phyloP scores from a whole-genome alignment of 352 stramenopile species.

The Globisporangium emineosum region DNA sequence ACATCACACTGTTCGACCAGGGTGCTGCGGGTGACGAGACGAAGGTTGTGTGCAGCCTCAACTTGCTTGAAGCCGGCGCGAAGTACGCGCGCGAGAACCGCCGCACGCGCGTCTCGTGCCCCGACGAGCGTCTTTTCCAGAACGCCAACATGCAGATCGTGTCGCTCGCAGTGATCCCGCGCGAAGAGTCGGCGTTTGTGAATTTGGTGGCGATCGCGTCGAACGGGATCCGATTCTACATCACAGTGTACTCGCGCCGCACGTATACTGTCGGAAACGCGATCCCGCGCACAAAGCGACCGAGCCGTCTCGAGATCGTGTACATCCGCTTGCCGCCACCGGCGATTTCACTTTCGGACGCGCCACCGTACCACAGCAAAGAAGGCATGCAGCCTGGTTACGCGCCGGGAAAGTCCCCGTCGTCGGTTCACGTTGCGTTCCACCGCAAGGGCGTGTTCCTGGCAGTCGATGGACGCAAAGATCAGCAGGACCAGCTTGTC shows the following conservation, averaged over 20 bases:
- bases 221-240: slow-evolving; percentile 93
- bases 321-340: slow-evolving; percentile 81
- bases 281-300: slow-evolving; percentile 48
- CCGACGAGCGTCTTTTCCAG: slow-evolving; percentile 80
- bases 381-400: slow-evolving; percentile 85
- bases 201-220: slow-evolving; percentile 91
- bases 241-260: slow-evolving; percentile 84
- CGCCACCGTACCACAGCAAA: slow-evolving; percentile 81
- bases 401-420: slow-evolving; percentile 74
- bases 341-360: slow-evolving; percentile 61
- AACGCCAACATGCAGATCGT: slow-evolving; percentile 62
- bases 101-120: slow-evolving; percentile 77
- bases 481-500: slow-evolving; percentile 78
- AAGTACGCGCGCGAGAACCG: slow-evolving; percentile 85
- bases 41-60: slow-evolving; percentile 64
- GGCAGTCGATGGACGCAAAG: slow-evolving; percentile 68
- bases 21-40: slow-evolving; percentile 46
- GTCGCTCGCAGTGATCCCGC: slow-evolving; percentile 56
- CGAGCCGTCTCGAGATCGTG: slow-evolving; percentile 67
- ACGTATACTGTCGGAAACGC: slow-evolving; percentile 38
- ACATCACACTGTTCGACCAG: slow-evolving; percentile 77
- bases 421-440: slow-evolving; percentile 73
- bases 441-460: slow-evolving; percentile 80
- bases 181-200: slow-evolving; percentile 79
- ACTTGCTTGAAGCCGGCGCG: slow-evolving; percentile 64